Conservation (phyloP, 148 eudicot genomes). For the Chenopodium berlandieri region DNA sequence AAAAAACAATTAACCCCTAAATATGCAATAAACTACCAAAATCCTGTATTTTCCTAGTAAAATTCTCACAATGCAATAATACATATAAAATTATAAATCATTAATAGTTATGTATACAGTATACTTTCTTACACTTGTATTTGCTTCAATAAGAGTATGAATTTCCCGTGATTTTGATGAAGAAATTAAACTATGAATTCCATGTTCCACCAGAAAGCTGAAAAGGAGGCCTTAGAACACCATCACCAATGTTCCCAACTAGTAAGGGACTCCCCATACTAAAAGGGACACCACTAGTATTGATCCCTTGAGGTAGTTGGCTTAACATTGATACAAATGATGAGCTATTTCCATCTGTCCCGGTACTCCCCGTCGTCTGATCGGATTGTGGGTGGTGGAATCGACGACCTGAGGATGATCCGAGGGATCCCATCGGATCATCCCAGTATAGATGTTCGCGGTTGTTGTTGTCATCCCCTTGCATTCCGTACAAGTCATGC, state of each 20-base stretch:
- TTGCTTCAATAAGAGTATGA: slow-evolving; percentile 12
- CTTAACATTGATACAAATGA: slow-evolving; percentile 30
- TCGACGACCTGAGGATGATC: slow-evolving; percentile 30
- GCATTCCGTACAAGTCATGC: slow-evolving; percentile 4
- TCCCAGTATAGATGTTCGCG: slow-evolving; percentile 24
- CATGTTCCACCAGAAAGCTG: slow-evolving; percentile 26
- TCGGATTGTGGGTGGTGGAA: slow-evolving; percentile 22
- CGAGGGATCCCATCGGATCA: slow-evolving; percentile 32
- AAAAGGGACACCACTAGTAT: slow-evolving; percentile 6
- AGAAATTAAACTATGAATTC: slow-evolving; percentile 20
- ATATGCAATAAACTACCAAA: neutral
- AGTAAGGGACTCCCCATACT: slow-evolving; percentile 27
- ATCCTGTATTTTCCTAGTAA: neutral
- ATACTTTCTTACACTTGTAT: neutral
- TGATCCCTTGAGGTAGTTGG: slow-evolving; percentile 31
- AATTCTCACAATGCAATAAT: neutral
- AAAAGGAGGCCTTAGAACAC: slow-evolving; percentile 29
- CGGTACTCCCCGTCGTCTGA: slow-evolving; percentile 28
- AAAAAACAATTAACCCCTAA: neutral
- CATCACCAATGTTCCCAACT: slow-evolving; percentile 28
- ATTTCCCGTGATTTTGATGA: neutral
- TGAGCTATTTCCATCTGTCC: slow-evolving; percentile 29
- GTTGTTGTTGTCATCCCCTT: neutral
- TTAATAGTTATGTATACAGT: neutral
- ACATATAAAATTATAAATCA: neutral